Evolutionary conservation across 2,329 filamentous ascomycete genomes (phyloP).

Genomic region (Mariannaea sp.): DNA sequence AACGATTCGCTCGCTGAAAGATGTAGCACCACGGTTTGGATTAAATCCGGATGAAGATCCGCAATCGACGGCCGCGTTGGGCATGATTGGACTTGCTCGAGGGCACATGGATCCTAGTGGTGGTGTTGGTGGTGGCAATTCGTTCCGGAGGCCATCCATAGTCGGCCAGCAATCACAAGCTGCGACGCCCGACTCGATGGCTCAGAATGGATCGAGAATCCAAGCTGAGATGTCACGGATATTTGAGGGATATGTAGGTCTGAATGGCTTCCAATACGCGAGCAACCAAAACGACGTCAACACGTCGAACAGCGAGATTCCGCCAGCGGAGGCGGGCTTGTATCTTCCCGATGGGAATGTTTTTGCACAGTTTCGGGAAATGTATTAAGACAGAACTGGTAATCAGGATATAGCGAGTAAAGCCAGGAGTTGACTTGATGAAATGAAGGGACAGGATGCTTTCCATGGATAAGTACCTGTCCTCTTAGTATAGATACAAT

Average conservation of each 20-base stretch:
- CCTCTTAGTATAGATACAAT: too few relatives aligned
- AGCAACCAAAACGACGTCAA: conserved; percentile 36
- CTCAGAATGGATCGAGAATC: conserved; percentile 54
- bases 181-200: conserved; percentile 31
- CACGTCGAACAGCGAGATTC: conserved; percentile 31
- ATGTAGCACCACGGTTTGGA: conserved; percentile 72
- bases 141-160: conserved; percentile 40
- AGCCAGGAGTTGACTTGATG: neutral
- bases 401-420: neutral
- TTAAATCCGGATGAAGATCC: conserved; percentile 55
- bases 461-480: neutral
- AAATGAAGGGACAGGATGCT: too few relatives aligned
- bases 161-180: conserved; percentile 33
- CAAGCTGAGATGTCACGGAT: conserved; percentile 59
- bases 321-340: conserved; percentile 31
- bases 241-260: conserved; percentile 46
- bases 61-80: conserved; percentile 57
- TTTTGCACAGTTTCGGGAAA: conserved; percentile 27
- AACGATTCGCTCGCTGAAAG: conserved; percentile 71
- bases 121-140: conserved; percentile 19
- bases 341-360: conserved; percentile 28
- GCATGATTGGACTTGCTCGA: conserved; percentile 59
- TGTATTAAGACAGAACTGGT: conserved; percentile 16
- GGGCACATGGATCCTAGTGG: conserved; percentile 41
- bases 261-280: conserved; percentile 42